Evolutionary conservation across 2,329 filamentous ascomycete species (phyloP).

Genomic region (Cladosporium halotolerans): DNA sequence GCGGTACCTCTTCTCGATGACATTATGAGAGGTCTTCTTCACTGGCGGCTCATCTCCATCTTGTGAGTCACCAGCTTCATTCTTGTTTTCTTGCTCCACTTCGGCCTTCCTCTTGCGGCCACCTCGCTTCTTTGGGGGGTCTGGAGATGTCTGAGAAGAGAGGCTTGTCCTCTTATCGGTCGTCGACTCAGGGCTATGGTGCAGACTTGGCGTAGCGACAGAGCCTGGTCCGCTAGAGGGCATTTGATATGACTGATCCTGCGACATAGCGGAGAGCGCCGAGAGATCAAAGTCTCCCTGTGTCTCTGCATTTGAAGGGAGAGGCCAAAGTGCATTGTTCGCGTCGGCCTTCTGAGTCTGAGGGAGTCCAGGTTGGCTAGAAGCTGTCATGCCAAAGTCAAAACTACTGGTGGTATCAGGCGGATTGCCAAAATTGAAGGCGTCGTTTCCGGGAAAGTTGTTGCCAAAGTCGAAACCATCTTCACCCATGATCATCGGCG

Average conservation of each 20-base stretch:
- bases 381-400: slow-evolving; percentile 22
- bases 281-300: slow-evolving; percentile 18
- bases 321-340: slow-evolving; percentile 20
- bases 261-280: slow-evolving; percentile 18
- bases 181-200: slow-evolving; percentile 28
- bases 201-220: slow-evolving; percentile 20
- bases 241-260: slow-evolving; percentile 16
- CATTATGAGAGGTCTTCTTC: slow-evolving; percentile 96
- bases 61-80: slow-evolving; percentile 41
- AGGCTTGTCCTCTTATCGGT: slow-evolving; percentile 24
- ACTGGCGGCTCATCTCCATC: slow-evolving; percentile 40
- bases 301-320: slow-evolving; percentile 16
- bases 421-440: slow-evolving; percentile 23
- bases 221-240: slow-evolving; percentile 2
- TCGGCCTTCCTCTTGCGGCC: slow-evolving; percentile 33
- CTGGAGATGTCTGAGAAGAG: slow-evolving; percentile 26
- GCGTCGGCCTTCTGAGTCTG: slow-evolving; percentile 21
- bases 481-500: slow-evolving; percentile 30
- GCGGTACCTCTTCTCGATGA: slow-evolving; percentile 95
- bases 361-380: slow-evolving; percentile 14
- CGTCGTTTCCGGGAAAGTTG: slow-evolving; percentile 17
- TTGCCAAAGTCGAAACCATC: slow-evolving; percentile 24
- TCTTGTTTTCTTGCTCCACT: slow-evolving; percentile 24
- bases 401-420: slow-evolving; percentile 22
- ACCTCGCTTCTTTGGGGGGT: slow-evolving; percentile 29